phyloP scores from a whole-genome alignment of 139 green algal species.

The Desmodesmus armatus region DNA sequence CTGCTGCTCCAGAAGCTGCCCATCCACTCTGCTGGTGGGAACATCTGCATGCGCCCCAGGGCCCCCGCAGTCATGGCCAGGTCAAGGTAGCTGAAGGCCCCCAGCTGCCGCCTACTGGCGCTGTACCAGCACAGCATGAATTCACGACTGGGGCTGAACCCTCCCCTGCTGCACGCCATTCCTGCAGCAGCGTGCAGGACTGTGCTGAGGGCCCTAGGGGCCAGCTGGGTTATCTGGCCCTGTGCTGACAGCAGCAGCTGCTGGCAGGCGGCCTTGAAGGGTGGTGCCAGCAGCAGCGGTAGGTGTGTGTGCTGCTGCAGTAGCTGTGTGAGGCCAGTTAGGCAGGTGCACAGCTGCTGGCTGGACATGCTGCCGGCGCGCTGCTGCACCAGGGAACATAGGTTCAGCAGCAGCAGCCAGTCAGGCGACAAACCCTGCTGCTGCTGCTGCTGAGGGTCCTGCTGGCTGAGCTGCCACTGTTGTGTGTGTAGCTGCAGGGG shows the following conservation, averaged over 20 bases:
- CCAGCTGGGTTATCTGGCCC: not conserved
- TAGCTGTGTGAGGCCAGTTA: not conserved
- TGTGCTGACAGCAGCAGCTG: constrained; percentile 4
- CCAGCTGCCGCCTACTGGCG: not conserved
- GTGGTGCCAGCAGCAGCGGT: not conserved
- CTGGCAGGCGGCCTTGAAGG: not conserved
- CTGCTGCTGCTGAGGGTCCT: constrained; percentile 11
- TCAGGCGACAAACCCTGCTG: not conserved
- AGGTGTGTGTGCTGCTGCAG: constrained; percentile 14
- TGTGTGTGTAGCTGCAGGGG: constrained; percentile 12
- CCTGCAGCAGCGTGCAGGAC: constrained; percentile 11
- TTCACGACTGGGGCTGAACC: not conserved
- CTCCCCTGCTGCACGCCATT: not conserved
- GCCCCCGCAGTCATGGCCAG: constrained; percentile 17
- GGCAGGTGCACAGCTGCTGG: constrained; percentile 40
- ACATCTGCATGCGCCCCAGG: constrained; percentile 14
- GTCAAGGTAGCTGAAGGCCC: not conserved
- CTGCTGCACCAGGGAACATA: not conserved
- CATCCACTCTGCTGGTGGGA: constrained; percentile 9
- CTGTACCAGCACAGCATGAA: constrained; percentile 32
- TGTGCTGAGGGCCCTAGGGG: not conserved
- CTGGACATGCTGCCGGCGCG: constrained; percentile 8
- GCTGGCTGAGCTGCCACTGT: not conserved
- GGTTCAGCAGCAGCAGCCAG: constrained; percentile 26
- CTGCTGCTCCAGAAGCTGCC: not conserved